Evolutionary conservation across 2,329 filamentous ascomycete species (phyloP).

Genomic region (Ophiostoma piceae): DNA sequence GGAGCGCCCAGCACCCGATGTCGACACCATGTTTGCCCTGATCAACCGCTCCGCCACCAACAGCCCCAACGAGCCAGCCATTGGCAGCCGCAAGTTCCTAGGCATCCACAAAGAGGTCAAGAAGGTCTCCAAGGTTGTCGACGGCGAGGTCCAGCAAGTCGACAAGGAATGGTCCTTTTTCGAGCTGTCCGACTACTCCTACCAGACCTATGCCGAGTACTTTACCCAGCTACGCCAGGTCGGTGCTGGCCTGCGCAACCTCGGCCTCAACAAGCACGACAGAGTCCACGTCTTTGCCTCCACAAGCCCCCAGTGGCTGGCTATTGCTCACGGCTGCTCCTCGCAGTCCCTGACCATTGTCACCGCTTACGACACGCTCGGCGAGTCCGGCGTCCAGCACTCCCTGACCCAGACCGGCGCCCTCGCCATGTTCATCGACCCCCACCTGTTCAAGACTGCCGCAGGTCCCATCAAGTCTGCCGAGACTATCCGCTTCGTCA

Average conservation of each 20-base stretch:
- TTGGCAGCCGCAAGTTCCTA: constrained; percentile 69
- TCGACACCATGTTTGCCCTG: constrained; percentile 75
- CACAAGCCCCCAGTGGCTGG: constrained; percentile 82
- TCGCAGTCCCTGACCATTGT: constrained; percentile 89
- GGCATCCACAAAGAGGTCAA: constrained; percentile 77
- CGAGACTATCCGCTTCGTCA: constrained; percentile 52
- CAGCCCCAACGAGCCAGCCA: constrained; percentile 58
- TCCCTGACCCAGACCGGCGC: constrained; percentile 77
- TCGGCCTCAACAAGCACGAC: constrained; percentile 64
- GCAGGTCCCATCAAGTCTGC: constrained; percentile 52
- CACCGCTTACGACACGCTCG: constrained; percentile 90
- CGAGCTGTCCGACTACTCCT: constrained; percentile 73
- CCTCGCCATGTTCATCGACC: constrained; percentile 80
- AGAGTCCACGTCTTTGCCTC: constrained; percentile 76
- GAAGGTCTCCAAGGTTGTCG: constrained; percentile 82
- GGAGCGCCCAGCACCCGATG: constrained; percentile 59
- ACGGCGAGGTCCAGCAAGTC: constrained; percentile 71
- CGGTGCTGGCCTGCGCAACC: constrained; percentile 66
- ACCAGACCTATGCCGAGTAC: constrained; percentile 74
- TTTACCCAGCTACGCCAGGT: constrained; percentile 63
- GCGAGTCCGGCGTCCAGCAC: constrained; percentile 76
- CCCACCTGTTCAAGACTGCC: constrained; percentile 64
- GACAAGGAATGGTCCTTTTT: constrained; percentile 92
- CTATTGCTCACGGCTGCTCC: constrained; percentile 67
- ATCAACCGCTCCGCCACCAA: constrained; percentile 61